Percentiles rank a stretch among this genome's conserved stretches.
Conservation (phyloP, 2,329 filamentous ascomycete genomes). For the Arthroderma sp. region DNA sequence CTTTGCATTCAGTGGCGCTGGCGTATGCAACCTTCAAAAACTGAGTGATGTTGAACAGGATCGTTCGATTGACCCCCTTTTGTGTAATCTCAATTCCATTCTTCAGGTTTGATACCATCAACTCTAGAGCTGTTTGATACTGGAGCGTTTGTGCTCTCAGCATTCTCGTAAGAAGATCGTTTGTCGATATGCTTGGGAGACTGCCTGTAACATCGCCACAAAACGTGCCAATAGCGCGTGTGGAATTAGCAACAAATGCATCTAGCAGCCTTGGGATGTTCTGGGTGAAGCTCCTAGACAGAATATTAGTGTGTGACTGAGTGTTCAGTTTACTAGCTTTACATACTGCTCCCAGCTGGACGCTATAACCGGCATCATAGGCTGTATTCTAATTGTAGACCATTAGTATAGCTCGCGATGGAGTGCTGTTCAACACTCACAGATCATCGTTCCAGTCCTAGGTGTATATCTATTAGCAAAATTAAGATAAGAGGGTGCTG, state of each 20-base stretch:
- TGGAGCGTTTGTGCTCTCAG: neutral
- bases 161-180: neutral
- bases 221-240: neutral
- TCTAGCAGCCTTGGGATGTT: conserved; percentile 1
- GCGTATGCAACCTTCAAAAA: neutral
- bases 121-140: neutral
- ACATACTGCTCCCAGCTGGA: conserved; percentile 6
- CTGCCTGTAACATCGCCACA: neutral
- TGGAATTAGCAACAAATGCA: neutral
- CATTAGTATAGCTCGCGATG: neutral
- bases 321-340: neutral
- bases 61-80: neutral
- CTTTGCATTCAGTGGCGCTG: neutral
- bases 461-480: neutral
- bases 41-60: neutral
- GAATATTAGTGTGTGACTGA: neutral
- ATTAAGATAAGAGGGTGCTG: neutral
- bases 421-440: conserved; percentile 1
- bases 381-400: conserved; percentile 1
- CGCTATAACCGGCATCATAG: conserved; percentile 5
- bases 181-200: neutral
- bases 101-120: neutral
- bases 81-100: neutral
- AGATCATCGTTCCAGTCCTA: conserved; percentile 8
- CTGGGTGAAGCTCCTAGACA: conserved; percentile 1